Evolutionary conservation across 2,329 filamentous ascomycete species (phyloP), one percentile per base, ranked within the genome.

Genomic region (Penicillium digitatum): DNA sequence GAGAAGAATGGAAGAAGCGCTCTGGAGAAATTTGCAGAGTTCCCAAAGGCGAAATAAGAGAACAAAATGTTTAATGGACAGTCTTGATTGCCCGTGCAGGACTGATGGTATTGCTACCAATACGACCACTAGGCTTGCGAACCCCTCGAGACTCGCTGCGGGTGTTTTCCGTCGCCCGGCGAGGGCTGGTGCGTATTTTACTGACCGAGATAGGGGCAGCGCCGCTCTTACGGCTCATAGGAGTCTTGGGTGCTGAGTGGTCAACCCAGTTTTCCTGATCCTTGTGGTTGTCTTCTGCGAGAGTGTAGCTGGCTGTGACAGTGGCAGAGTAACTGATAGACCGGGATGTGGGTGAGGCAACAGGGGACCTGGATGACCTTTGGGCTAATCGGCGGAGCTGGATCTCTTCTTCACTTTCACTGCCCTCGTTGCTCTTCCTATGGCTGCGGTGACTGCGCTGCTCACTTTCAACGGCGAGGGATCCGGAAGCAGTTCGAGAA

Each of bases 381-480:
- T 86, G 84, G 26, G 84, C 83, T 60, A 84, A 82, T 80, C 90
- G 85, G 47, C 90, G 87, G 43, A 95, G 76, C 67, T 91, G 87
- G 65, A 84, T 83, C 70, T 96, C 90, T 67, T 95, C 90, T 57
- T 96, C 91, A 20, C 87, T 88, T 69, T 94, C 89, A 44, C 78
- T 72, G 34, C 65, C 76, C 68, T 69, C 82, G 18, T 81, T 80
- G 14, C 84, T 86, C 38, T 82, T 80, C 32, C 84, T 85, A 64
- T 87, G 80, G 11, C 59, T 56, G 37, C 65, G 63, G 18, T 39
- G 81, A 78, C 48, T 85, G 76, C 54, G 84, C 72, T 68, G 65
- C 12, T 74, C 70, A 24, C 67, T 69, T 5, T 75, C 72, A 22
- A 71, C 56, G 18, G 68, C 63, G 29, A 82, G 62, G 70, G 61